These are phyloP conservation scores for Pseudocercospora cruenta DNA, from an alignment of 2,329 filamentous ascomycete species.

Conservation along the genomic window DNA sequence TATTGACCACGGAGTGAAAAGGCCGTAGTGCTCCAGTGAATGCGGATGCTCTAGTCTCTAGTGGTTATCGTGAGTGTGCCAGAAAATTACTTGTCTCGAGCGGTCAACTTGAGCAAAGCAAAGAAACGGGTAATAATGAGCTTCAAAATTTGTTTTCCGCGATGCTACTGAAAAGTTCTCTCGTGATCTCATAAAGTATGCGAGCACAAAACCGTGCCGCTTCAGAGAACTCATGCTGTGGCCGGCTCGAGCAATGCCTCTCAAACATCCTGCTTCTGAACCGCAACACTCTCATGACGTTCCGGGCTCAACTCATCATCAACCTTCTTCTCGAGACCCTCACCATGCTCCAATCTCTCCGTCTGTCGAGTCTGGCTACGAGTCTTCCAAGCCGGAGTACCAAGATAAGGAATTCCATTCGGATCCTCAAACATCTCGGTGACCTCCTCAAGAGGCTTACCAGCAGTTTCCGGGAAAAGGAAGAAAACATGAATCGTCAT, in stretches of 20 bases:
- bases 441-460: constrained; percentile 78
- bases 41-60: no score
- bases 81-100: no score
- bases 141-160: background rate
- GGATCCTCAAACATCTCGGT: constrained; percentile 67
- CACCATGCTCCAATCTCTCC: constrained; percentile 19
- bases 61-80: no score
- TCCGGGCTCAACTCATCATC: constrained; percentile 17
- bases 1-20: no score
- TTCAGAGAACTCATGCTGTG: no score
- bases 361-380: constrained; percentile 8
- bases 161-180: background rate
- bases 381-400: constrained; percentile 61
- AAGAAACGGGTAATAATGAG: no score
- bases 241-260: no score
- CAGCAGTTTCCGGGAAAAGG: constrained; percentile 68
- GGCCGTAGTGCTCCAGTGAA: no score
- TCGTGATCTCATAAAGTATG: background rate
- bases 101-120: no score
- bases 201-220: background rate
- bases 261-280: constrained; percentile 19
- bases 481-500: constrained; percentile 67
- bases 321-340: constrained; percentile 17
- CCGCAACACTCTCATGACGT: constrained; percentile 19
- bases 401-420: constrained; percentile 46